Evolutionary conservation across 805 yeast genomes (phyloP).

Genomic region (Kluyveromyces lactis): DNA sequence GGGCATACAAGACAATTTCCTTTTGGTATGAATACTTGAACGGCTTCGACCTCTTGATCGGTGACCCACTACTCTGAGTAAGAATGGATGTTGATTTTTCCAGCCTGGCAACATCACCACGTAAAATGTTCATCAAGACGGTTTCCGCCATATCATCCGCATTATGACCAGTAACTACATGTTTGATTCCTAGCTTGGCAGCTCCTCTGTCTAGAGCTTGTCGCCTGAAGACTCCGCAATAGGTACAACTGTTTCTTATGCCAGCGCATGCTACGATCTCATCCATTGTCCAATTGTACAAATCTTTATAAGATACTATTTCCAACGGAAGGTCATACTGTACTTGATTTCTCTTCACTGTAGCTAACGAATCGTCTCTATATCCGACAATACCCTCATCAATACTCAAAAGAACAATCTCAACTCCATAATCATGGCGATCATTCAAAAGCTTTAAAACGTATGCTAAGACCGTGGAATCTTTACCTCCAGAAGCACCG

Average conservation of each 20-base stretch:
- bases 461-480: constrained; percentile 90
- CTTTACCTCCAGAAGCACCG: constrained; percentile 99
- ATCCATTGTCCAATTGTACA: constrained; percentile 98
- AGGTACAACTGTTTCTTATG: constrained; percentile 87
- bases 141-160: constrained; percentile 99
- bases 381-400: constrained; percentile 98
- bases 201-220: constrained; percentile 98
- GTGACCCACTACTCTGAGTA: constrained; percentile 77
- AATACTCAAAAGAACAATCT: constrained; percentile 72
- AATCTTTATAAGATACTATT: constrained; percentile 76
- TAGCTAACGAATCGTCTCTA: constrained; percentile 93
- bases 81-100: constrained; percentile 82
- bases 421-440: constrained; percentile 79
- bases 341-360: constrained; percentile 84
- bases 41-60: constrained; percentile 90
- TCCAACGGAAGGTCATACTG: constrained; percentile 78
- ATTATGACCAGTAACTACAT: constrained; percentile 96
- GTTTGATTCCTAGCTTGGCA: constrained; percentile 70
- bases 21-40: constrained; percentile 93
- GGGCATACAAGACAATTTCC: constrained; percentile 96
- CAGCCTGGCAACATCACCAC: constrained; percentile 94
- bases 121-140: constrained; percentile 81
- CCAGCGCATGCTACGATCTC: constrained; percentile 94
- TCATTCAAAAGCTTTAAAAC: constrained; percentile 82
- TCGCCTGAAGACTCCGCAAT: constrained; percentile 94